Percentiles rank a stretch among this genome's conserved stretches.
phyloP scores from a whole-genome alignment of 345 rosid genomes.

The Crucihimalaya himalaica region DNA sequence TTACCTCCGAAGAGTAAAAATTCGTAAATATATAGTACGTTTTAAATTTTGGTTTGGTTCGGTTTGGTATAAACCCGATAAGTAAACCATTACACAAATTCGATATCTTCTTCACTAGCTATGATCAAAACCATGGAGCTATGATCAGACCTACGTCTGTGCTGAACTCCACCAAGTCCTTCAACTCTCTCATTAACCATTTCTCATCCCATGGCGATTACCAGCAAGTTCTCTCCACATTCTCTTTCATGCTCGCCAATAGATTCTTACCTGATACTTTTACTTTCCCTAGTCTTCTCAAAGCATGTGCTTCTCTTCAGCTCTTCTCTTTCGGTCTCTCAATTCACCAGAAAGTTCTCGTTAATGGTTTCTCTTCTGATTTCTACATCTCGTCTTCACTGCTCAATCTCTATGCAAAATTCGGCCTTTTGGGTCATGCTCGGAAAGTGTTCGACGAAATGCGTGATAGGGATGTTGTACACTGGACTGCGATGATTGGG shows the following conservation, averaged over 20 bases:
- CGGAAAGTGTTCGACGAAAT: constrained; percentile 55
- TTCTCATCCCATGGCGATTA: constrained; percentile 47
- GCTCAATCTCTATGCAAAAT: constrained; percentile 48
- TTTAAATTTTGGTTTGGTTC: not conserved
- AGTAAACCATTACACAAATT: not conserved
- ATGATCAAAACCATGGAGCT: constrained; percentile 34
- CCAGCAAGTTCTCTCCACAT: constrained; percentile 41
- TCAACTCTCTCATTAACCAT: constrained; percentile 43
- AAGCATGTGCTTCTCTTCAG: constrained; percentile 52
- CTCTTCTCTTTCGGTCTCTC: constrained; percentile 49
- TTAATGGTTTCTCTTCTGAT: constrained; percentile 57
- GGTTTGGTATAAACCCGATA: not conserved
- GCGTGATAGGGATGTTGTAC: constrained; percentile 49
- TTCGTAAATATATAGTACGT: not conserved
- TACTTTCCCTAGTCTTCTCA: constrained; percentile 58
- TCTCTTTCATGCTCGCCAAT: constrained; percentile 45
- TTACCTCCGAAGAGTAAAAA: not conserved
- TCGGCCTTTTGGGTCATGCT: constrained; percentile 38
- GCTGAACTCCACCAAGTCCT: constrained; percentile 39
- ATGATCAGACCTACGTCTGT: constrained; percentile 40
- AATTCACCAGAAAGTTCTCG: constrained; percentile 49
- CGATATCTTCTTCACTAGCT: not conserved
- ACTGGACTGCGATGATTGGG: constrained; percentile 57
- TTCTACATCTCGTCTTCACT: constrained; percentile 55
- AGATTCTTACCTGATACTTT: constrained; percentile 42